phyloP scores from a whole-genome alignment of 148 eudicot species.

The Camellia japonica region DNA sequence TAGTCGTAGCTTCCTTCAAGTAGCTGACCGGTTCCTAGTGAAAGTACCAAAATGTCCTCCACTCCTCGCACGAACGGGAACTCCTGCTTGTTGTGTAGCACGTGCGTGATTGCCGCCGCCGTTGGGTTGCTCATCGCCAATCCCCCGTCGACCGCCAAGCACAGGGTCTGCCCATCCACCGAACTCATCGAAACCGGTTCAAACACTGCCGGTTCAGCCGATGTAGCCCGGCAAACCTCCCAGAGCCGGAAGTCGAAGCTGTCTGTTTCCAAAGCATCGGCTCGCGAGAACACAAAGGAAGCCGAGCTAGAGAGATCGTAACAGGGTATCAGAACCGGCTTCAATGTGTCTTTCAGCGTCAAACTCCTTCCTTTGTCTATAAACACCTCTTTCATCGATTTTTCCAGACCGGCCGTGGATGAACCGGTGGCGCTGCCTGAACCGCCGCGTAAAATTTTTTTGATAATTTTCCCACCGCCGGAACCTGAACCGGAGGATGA shows the following conservation, averaged over 20 bases:
- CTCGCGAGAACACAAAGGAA: conserved; percentile 78
- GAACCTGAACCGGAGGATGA: conserved; percentile 26
- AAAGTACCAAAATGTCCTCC: conserved; percentile 86
- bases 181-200: conserved; percentile 67
- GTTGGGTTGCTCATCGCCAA: conserved; percentile 79
- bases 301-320: conserved; percentile 76
- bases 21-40: conserved; percentile 78
- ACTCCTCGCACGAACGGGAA: conserved; percentile 90
- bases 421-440: conserved; percentile 20
- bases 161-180: conserved; percentile 54
- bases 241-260: conserved; percentile 69
- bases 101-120: conserved; percentile 96
- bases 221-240: conserved; percentile 86
- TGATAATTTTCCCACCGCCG: conserved; percentile 14
- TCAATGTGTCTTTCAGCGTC: conserved; percentile 72
- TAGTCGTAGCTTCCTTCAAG: conserved; percentile 58
- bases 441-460: conserved; percentile 31
- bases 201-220: conserved; percentile 67
- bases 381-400: conserved; percentile 55
- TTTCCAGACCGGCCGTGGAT: conserved; percentile 39
- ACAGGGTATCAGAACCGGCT: conserved; percentile 86
- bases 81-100: conserved; percentile 88
- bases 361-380: conserved; percentile 36
- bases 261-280: conserved; percentile 79
- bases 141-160: conserved; percentile 77